Conservation (phyloP, 768 basidiomycete species). For the Termitomyces sp. region DNA sequence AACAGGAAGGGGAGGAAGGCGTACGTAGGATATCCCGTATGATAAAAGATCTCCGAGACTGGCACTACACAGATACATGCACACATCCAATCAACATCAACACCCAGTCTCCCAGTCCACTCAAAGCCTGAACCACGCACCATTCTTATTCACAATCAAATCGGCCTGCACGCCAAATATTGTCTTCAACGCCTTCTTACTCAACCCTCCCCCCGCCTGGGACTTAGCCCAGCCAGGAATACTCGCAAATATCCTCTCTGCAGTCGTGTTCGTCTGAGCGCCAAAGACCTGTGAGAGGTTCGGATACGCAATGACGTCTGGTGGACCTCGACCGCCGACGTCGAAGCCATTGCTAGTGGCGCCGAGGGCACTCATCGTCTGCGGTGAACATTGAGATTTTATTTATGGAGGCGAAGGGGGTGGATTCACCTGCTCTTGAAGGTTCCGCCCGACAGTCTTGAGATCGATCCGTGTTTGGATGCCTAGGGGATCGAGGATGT, state of each 20-base stretch:
- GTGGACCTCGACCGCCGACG: conserved; percentile 42
- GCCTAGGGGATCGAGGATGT: conserved; percentile 42
- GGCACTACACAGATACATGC: conserved; percentile 40
- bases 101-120: neutral
- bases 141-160: conserved; percentile 46
- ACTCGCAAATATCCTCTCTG: conserved; percentile 37
- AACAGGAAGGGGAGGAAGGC: conserved; percentile 8
- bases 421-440: conserved; percentile 49
- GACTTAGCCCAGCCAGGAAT: conserved; percentile 42
- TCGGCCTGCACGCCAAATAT: conserved; percentile 46
- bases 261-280: conserved; percentile 27
- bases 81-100: neutral
- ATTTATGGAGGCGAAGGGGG: neutral
- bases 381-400: neutral
- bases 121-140: conserved; percentile 27
- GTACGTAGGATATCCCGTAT: conserved; percentile 45
- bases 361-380: conserved; percentile 44
- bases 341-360: conserved; percentile 39
- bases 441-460: conserved; percentile 52
- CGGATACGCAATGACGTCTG: conserved; percentile 49
- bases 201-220: conserved; percentile 39
- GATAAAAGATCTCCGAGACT: conserved; percentile 46
- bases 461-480: conserved; percentile 47
- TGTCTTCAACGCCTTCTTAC: conserved; percentile 37
- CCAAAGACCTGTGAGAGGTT: conserved; percentile 50